These are phyloP conservation scores for Aureobasidium namibiae DNA, from an alignment of 2,329 filamentous ascomycete genomes.

Conservation along the genomic window DNA sequence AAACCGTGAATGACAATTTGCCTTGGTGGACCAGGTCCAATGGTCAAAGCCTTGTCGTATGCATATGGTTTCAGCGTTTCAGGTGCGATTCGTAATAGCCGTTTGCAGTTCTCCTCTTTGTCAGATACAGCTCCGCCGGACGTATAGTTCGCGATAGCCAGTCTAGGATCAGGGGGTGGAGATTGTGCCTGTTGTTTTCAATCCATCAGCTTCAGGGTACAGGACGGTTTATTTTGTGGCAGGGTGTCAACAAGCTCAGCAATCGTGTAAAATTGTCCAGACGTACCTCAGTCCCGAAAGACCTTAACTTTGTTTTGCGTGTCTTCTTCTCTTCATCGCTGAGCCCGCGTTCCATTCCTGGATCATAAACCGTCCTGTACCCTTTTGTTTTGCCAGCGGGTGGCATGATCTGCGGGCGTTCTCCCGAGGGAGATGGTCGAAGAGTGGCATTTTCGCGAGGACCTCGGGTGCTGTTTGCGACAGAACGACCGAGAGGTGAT, in stretches of 20 bases:
- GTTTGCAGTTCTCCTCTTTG: too few relatives aligned
- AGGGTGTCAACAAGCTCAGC: conserved; percentile 29
- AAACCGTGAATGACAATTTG: conserved; percentile 95
- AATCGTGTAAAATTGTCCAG: conserved; percentile 26
- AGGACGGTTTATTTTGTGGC: conserved; percentile 27
- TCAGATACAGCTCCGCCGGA: conserved; percentile 38
- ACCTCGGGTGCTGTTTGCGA: neutral
- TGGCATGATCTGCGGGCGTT: conserved; percentile 41
- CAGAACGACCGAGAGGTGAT: neutral
- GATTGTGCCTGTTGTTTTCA: conserved; percentile 55
- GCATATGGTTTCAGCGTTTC: conserved; percentile 75
- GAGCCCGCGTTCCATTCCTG: conserved; percentile 52
- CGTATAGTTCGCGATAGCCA: conserved; percentile 57
- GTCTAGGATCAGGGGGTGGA: conserved; percentile 75
- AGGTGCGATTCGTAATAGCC: conserved; percentile 61
- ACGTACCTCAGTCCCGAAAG: conserved; percentile 34
- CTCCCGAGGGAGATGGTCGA: conserved; percentile 35
- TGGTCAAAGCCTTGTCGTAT: conserved; percentile 74
- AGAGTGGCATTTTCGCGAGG: conserved; percentile 21
- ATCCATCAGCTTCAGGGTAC: conserved; percentile 33
- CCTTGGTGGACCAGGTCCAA: conserved; percentile 80
- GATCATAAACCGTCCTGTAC: conserved; percentile 54
- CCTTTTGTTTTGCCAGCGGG: conserved; percentile 47
- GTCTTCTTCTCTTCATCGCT: conserved; percentile 49
- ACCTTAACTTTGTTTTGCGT: conserved; percentile 27